Evolutionary conservation across 73 alveolate species (phyloP).

Genomic region (Stentor roeselii): DNA sequence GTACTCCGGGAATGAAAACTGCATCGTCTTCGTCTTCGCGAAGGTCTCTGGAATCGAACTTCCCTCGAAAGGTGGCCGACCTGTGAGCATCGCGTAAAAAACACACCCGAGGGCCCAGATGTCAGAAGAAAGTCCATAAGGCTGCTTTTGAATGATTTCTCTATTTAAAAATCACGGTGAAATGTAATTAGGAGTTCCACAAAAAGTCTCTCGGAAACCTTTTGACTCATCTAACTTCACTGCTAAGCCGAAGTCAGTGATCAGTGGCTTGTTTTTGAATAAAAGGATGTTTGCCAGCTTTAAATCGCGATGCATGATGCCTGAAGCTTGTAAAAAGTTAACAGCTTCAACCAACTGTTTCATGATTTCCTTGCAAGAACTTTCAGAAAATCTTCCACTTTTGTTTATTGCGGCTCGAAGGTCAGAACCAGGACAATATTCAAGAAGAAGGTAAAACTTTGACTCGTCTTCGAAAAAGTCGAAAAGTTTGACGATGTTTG

Average conservation of each 20-base stretch:
- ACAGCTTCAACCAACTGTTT: conserved; percentile 57
- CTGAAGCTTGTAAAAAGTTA: conserved; percentile 49
- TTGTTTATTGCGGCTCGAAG: conserved; percentile 49
- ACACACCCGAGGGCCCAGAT: conserved; percentile 88
- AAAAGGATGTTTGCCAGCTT: conserved; percentile 71
- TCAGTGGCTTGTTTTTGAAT: conserved; percentile 37
- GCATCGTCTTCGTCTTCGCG: conserved; percentile 30
- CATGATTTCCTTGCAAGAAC: conserved; percentile 44
- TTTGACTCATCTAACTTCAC: conserved; percentile 37
- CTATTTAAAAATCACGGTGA: conserved; percentile 56
- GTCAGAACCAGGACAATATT: conserved; percentile 62
- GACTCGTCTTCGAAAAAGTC: conserved; percentile 60
- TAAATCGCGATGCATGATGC: conserved; percentile 77
- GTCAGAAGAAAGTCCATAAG: conserved; percentile 88
- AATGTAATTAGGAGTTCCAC: conserved; percentile 93
- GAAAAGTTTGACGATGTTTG: conserved; percentile 65
- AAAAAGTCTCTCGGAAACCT: conserved; percentile 70
- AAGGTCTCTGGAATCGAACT: conserved; percentile 34
- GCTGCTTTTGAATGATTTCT: conserved; percentile 72
- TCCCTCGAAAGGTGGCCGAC: conserved; percentile 64
- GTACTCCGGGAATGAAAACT: conserved; percentile 30
- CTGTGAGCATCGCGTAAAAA: conserved; percentile 51
- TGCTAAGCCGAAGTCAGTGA: conserved; percentile 86
- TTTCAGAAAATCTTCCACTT: conserved; percentile 61
- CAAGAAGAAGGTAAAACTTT: conserved; percentile 63